Evolutionary conservation across 2,329 filamentous ascomycete species (phyloP).

Genomic region (Sphaerulina populicola): DNA sequence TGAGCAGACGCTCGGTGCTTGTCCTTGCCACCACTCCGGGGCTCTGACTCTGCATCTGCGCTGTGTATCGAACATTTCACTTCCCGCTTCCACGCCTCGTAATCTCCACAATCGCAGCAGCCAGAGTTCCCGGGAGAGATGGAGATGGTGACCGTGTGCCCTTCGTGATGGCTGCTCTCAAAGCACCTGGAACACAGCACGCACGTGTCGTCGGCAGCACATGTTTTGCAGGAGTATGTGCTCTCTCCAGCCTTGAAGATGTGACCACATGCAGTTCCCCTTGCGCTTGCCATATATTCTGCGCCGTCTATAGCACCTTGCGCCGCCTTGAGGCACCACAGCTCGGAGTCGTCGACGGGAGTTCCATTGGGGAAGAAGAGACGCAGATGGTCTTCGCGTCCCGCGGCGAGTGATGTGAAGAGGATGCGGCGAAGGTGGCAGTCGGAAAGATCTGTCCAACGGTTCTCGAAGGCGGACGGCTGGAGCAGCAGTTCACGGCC

Average conservation of each 20-base stretch:
- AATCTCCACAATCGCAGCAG: conserved; percentile 94
- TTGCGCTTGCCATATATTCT: conserved; percentile 85
- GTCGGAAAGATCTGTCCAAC: conserved; percentile 64
- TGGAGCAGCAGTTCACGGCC: conserved; percentile 73
- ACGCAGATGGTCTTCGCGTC: conserved; percentile 63
- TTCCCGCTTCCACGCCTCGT: conserved; percentile 83
- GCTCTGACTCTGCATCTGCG: conserved; percentile 21
- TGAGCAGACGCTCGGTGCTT: conserved; percentile 36
- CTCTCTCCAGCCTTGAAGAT: conserved; percentile 94
- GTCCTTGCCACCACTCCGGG: conserved; percentile 49
- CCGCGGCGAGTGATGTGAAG: conserved; percentile 77
- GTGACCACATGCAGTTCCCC: conserved; percentile 90
- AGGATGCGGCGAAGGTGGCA: conserved; percentile 67
- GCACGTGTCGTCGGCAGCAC: conserved; percentile 88
- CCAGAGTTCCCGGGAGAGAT: conserved; percentile 86
- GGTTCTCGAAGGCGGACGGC: conserved; percentile 63
- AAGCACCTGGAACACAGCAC: conserved; percentile 92
- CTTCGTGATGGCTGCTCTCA: conserved; percentile 87
- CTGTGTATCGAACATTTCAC: conserved; percentile 93
- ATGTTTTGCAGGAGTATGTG: conserved; percentile 89
- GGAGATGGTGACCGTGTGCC: conserved; percentile 81
- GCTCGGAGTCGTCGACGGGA: conserved; percentile 23
- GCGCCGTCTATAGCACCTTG: conserved; percentile 90
- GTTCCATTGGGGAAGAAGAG: conserved; percentile 72
- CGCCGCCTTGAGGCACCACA: conserved; percentile 71